Conservation (phyloP, 495 filamentous ascomycete species). For the Massariosphaeria phaeospora region DNA sequence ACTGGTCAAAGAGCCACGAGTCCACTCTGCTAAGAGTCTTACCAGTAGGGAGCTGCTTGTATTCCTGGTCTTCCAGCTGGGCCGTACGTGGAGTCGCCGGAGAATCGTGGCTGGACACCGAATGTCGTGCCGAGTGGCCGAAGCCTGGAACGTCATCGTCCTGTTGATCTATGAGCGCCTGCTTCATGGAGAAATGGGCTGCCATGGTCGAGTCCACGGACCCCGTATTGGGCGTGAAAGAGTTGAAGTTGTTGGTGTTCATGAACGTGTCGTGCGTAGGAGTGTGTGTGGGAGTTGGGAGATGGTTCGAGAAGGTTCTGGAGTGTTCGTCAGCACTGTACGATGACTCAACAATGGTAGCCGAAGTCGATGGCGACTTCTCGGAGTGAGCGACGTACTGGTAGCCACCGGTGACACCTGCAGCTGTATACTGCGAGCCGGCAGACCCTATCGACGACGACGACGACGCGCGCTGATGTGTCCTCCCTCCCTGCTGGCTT, state of each 20-base stretch:
- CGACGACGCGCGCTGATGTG: slow-evolving; percentile 39
- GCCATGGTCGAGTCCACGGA: slow-evolving; percentile 42
- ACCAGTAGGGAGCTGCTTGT: slow-evolving; percentile 34
- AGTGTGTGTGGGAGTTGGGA: slow-evolving; percentile 38
- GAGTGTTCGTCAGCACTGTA: slow-evolving; percentile 31
- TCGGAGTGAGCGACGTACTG: slow-evolving; percentile 40
- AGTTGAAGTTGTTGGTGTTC: slow-evolving; percentile 21
- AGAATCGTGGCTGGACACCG: slow-evolving; percentile 53
- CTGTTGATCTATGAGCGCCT: slow-evolving; percentile 52
- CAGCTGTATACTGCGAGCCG: slow-evolving; percentile 36
- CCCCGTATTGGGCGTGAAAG: slow-evolving; percentile 4
- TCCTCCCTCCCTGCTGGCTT: slow-evolving; percentile 10
- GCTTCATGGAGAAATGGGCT: slow-evolving; percentile 52
- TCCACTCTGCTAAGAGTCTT: slow-evolving; percentile 41
- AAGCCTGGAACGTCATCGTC: slow-evolving; percentile 42
- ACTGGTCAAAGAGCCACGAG: slow-evolving; percentile 52
- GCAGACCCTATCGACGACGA: slow-evolving; percentile 39
- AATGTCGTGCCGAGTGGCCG: slow-evolving; percentile 50
- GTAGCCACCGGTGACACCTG: slow-evolving; percentile 28
- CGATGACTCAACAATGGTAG: slow-evolving; percentile 31
- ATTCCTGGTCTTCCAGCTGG: slow-evolving; percentile 51
- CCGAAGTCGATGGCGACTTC: slow-evolving; percentile 32
- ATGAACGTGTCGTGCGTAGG: slow-evolving; percentile 37
- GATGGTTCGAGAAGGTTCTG: slow-evolving; percentile 36
- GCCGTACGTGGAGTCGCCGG: slow-evolving; percentile 55